Evolutionary conservation across 169 alveolate species (phyloP).

Genomic region (Plasmodium sp.): DNA sequence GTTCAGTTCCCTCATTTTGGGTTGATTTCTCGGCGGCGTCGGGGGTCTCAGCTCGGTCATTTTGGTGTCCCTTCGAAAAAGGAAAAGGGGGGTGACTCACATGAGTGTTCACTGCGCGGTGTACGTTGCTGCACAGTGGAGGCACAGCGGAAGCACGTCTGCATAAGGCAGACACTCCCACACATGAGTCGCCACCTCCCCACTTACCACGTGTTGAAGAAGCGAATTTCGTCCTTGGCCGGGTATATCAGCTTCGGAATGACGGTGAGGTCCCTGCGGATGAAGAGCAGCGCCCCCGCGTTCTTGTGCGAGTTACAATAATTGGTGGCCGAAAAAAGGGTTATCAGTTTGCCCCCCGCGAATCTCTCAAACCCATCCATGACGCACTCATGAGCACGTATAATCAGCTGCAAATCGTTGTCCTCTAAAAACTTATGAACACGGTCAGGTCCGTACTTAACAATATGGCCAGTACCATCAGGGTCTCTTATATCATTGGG

Average conservation of each 20-base stretch:
- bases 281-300: slow-evolving; percentile 98
- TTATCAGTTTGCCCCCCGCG: slow-evolving; percentile 99
- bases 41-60: slow-evolving; percentile 88
- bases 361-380: slow-evolving; percentile 99
- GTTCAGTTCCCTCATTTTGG: slow-evolving; percentile 81
- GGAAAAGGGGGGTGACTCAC: background rate
- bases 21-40: slow-evolving; percentile 86
- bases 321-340: slow-evolving; percentile 99
- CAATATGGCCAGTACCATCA: slow-evolving; percentile 99
- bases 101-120: background rate
- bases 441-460: slow-evolving; percentile 97
- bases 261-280: slow-evolving; percentile 96
- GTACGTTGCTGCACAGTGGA: background rate
- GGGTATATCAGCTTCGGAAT: slow-evolving; percentile 99
- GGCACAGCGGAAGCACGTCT: background rate
- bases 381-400: slow-evolving; percentile 99
- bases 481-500: slow-evolving; percentile 99
- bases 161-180: background rate
- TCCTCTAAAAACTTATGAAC: slow-evolving; percentile 91
- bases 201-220: slow-evolving; percentile 72
- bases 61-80: slow-evolving; percentile 82
- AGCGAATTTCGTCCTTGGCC: slow-evolving; percentile 83
- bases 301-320: slow-evolving; percentile 99
- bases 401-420: slow-evolving; percentile 88
- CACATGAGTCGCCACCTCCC: background rate